phyloP scores from a whole-genome alignment of 139 green algal genomes.

The Diplosphaera chodatii region DNA sequence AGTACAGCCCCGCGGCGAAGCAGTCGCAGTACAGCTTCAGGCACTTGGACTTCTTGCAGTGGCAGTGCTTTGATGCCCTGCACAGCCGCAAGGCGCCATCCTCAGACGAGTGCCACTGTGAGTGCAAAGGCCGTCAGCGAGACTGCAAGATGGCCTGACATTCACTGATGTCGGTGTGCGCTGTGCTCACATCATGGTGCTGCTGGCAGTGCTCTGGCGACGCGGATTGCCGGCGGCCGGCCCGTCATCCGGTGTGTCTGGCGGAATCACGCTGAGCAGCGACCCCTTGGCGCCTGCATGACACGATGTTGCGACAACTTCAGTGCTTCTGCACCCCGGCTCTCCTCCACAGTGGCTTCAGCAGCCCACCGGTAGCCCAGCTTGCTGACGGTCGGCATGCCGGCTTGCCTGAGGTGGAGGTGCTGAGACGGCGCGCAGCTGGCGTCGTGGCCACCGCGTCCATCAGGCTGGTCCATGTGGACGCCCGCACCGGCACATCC shows the following conservation, averaged over 20 bases:
- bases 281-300: background rate
- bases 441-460: background rate
- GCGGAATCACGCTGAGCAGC: constrained; percentile 4
- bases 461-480: background rate
- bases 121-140: too few relatives aligned
- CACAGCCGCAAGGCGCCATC: constrained; percentile 6
- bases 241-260: constrained; percentile 7
- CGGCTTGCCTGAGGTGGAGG: background rate
- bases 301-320: background rate
- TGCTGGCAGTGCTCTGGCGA: constrained; percentile 4
- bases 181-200: background rate
- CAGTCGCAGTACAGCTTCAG: constrained; percentile 93
- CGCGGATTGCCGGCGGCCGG: background rate
- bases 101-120: too few relatives aligned
- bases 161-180: too few relatives aligned
- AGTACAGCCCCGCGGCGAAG: constrained; percentile 64
- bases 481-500: too few relatives aligned
- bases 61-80: constrained; percentile 47
- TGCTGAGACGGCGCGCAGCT: background rate
- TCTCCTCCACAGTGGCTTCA: too few relatives aligned
- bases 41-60: constrained; percentile 84
- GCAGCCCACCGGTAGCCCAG: too few relatives aligned
- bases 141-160: too few relatives aligned
- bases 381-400: too few relatives aligned
- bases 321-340: too few relatives aligned